Percentiles rank a stretch among this genome's conserved stretches.
Evolutionary conservation across 768 basidiomycete species (phyloP).

Genomic region (Kwoniella dendrophila): DNA sequence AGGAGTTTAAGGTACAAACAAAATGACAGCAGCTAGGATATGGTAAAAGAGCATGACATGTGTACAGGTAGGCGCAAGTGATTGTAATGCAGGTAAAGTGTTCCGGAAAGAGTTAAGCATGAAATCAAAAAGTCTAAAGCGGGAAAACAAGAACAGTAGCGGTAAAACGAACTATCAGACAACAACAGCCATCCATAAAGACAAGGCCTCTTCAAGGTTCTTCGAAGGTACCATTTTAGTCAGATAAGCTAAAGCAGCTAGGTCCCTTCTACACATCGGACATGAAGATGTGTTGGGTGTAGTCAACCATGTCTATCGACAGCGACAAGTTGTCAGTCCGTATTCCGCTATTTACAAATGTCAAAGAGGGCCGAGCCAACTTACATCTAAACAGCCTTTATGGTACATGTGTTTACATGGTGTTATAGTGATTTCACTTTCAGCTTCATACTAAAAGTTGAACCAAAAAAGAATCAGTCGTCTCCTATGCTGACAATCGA

Average conservation of each 20-base stretch:
- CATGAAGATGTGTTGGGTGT: conserved; percentile 41
- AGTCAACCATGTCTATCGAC: conserved; percentile 39
- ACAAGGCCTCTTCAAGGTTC: conserved; percentile 31
- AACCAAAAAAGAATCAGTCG: neutral
- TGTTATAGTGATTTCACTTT: conserved; percentile 32
- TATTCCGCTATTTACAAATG: no score
- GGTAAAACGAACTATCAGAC: no score
- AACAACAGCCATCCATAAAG: conserved; percentile 37
- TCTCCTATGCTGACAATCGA: neutral
- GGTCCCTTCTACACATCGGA: conserved; percentile 49
- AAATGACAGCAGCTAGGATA: no score
- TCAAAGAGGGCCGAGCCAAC: conserved; percentile 2
- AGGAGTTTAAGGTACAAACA: no score
- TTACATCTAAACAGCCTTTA: conserved; percentile 42
- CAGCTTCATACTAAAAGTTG: conserved; percentile 32
- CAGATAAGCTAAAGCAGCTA: conserved; percentile 37
- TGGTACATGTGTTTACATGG: conserved; percentile 52
- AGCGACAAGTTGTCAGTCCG: conserved; percentile 8
- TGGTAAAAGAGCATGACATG: no score
- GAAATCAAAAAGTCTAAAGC: no score
- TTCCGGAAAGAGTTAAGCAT: no score
- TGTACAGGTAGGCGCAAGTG: no score
- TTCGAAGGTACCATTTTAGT: conserved; percentile 27
- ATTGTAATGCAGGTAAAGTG: no score
- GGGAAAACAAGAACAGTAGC: no score